Evolutionary conservation across 2,329 filamentous ascomycete species (phyloP), one percentile per base, ranked within the genome.

Genomic region (Truncatella angustata): DNA sequence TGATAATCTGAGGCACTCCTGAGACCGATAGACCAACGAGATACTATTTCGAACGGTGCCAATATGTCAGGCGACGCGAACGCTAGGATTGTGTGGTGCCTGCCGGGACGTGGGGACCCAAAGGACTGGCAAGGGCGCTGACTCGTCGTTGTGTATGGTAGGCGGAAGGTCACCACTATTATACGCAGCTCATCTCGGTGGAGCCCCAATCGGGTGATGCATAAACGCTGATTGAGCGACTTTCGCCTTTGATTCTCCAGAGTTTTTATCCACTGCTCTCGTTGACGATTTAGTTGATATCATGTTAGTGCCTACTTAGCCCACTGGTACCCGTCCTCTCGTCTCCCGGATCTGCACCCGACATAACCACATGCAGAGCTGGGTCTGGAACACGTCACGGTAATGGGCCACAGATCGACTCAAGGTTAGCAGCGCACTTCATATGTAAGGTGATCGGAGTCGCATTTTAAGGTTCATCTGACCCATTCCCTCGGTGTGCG

Each of bases 161-260:
- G 20, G 10, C 20, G 12, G 16, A 32, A 32, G 14, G 7, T 9
- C 28, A n/a, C 28, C 40, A 16, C 23, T 11, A 24, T 23, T 44
- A 44, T 44, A n/a, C 40, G 24, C 21, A 44, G 24, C 16, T 44
- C 24, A 44, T 44, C 40, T 44, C 40, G 24, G 40, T 44, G 40
- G 40, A 24, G 40, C n/a, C 24, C 5, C 40, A 26, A 26, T 30
- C n/a, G 21, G 23, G 40, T 12, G 6, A 12, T 44, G 14, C 40
- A n/a, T 23, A 24, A 9, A 14, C 7, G 40, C 40, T 24, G 21
- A 28, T 26, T 24, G 23, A 44, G 40, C 21, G 40, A 28, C 21
- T n/a, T 44, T 28, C 9, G 21, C 23, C 16, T 40, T 32, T 32
- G 28, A 14, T 32, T 32, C 28, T 32, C 28, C 28, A 32, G 28